These are phyloP conservation scores for Oryza meyeriana DNA, from an alignment of 176 grass and related monocot genomes.

Conservation along the genomic window DNA sequence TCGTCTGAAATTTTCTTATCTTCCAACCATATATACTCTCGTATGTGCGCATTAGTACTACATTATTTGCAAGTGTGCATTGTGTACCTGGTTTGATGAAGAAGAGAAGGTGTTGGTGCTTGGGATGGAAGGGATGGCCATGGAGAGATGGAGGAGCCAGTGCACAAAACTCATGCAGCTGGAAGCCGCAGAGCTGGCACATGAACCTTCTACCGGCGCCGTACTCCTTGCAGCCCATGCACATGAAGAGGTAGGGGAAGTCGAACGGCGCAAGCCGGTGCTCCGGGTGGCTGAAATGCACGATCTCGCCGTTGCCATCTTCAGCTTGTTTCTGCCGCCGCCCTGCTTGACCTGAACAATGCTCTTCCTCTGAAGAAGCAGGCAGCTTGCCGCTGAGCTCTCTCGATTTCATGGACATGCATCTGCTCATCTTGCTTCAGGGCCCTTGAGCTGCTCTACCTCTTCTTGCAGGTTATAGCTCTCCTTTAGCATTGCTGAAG, in stretches of 20 bases:
- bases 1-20: no score
- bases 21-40: no score
- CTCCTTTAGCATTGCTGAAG: neutral
- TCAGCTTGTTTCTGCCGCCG: neutral
- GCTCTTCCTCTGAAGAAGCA: neutral
- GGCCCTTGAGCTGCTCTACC: neutral
- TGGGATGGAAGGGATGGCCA: slow-evolving; percentile 69
- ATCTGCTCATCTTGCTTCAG: slow-evolving; percentile 41
- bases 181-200: slow-evolving; percentile 72
- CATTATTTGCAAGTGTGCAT: neutral
- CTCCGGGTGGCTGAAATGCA: slow-evolving; percentile 87
- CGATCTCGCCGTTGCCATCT: slow-evolving; percentile 11
- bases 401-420: slow-evolving; percentile 42
- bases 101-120: slow-evolving; percentile 69
- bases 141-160: slow-evolving; percentile 62
- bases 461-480: neutral
- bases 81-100: slow-evolving; percentile 50
- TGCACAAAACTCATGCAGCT: slow-evolving; percentile 90
- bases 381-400: slow-evolving; percentile 31
- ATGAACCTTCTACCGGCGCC: slow-evolving; percentile 80
- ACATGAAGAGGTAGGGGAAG: slow-evolving; percentile 74
- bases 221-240: slow-evolving; percentile 87
- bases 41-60: no score
- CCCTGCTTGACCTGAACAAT: neutral
- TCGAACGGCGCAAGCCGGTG: slow-evolving; percentile 58